Conservation (phyloP, 2,329 filamentous ascomycete species). For the Monosporascus sp. region DNA sequence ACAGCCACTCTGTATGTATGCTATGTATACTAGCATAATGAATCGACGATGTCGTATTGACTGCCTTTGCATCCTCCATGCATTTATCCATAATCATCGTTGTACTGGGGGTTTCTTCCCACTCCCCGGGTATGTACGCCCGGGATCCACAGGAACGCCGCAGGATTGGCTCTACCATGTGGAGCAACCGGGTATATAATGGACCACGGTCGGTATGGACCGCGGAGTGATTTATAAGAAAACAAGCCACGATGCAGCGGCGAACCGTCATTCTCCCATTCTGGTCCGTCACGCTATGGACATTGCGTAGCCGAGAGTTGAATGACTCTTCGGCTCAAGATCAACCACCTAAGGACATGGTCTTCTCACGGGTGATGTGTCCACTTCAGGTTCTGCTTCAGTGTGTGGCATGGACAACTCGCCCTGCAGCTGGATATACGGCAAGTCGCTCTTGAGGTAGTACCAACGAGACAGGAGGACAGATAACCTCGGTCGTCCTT, state of each 20-base stretch:
- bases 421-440: not conserved
- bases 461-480: not conserved
- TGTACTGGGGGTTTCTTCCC: conserved; percentile 15
- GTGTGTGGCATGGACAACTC: not conserved
- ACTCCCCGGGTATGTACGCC: conserved; percentile 20
- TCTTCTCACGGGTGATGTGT: not conserved
- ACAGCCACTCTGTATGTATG: not conserved
- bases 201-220: not conserved
- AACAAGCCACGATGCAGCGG: conserved; percentile 21
- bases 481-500: not conserved
- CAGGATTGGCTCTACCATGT: conserved; percentile 10
- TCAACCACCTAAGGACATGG: not conserved
- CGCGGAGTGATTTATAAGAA: conserved; percentile 6
- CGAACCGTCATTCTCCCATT: conserved; percentile 17
- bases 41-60: conserved; percentile 8
- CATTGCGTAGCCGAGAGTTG: too few relatives aligned
- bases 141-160: conserved; percentile 12
- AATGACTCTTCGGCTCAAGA: too few relatives aligned
- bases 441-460: not conserved
- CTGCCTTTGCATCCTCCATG: conserved; percentile 22
- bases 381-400: not conserved
- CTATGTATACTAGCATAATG: not conserved
- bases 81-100: conserved; percentile 15
- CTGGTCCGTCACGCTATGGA: conserved; percentile 1
- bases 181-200: not conserved